Percentiles rank a stretch among this genome's conserved stretches.
These are phyloP conservation scores for Claviceps pusilla DNA, from an alignment of 2,329 filamentous ascomycete genomes.

Conservation along the genomic window DNA sequence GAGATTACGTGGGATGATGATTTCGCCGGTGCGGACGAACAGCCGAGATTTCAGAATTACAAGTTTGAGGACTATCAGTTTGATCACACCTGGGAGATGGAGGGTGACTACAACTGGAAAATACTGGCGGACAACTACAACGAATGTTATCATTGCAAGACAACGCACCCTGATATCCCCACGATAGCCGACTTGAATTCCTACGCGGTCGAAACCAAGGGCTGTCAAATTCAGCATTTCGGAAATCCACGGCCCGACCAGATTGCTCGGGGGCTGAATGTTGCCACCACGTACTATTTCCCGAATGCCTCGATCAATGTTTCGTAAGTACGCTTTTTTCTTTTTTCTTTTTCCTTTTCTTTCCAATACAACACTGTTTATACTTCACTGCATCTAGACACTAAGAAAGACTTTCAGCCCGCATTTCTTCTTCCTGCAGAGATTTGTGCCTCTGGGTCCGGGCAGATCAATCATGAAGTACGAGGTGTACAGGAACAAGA, in stretches of 20 bases:
- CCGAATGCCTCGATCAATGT: conserved; percentile 36
- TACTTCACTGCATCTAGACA: background rate
- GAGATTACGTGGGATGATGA: conserved; percentile 37
- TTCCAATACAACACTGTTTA: too few relatives aligned
- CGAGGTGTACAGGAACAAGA: conserved; percentile 47
- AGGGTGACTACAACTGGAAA: conserved; percentile 46
- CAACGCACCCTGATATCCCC: conserved; percentile 42
- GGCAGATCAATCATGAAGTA: conserved; percentile 41
- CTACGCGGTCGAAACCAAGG: conserved; percentile 36
- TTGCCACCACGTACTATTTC: conserved; percentile 33
- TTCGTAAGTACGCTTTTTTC: conserved; percentile 24
- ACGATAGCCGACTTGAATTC: conserved; percentile 40
- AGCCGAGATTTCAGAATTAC: conserved; percentile 28
- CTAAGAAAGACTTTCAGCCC: conserved; percentile 20
- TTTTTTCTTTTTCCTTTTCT: background rate
- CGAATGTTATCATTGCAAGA: conserved; percentile 49
- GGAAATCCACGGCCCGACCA: conserved; percentile 32
- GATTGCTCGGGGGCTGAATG: conserved; percentile 28
- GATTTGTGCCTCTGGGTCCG: conserved; percentile 41
- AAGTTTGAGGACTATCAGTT: conserved; percentile 39
- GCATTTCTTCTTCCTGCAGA: conserved; percentile 50
- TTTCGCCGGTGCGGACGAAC: conserved; percentile 31
- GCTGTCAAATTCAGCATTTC: conserved; percentile 35
- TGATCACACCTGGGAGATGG: conserved; percentile 42
- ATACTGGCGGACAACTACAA: conserved; percentile 50